Conservation (phyloP, 768 basidiomycete genomes). For the Pleurotus salmoneostramineus region DNA sequence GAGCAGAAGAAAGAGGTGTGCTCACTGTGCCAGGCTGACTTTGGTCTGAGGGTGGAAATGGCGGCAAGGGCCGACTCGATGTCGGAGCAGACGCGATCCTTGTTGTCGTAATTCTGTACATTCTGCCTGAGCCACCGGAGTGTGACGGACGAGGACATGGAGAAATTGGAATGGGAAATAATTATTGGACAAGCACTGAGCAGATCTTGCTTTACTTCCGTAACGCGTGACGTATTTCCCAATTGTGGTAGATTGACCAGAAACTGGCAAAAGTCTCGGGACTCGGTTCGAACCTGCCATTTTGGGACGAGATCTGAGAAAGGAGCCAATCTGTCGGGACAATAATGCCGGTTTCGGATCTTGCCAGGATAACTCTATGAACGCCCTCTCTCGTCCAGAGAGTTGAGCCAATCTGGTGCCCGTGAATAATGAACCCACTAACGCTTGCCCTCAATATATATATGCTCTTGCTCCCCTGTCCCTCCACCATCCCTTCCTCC, state of each 20-base stretch:
- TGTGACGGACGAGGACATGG: slow-evolving; percentile 29
- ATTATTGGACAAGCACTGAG: neutral
- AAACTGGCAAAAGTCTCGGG: slow-evolving; percentile 5
- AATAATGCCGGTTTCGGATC: slow-evolving; percentile 56
- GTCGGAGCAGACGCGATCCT: slow-evolving; percentile 59
- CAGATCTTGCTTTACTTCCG: neutral
- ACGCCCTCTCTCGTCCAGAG: slow-evolving; percentile 9
- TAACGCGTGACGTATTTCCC: neutral
- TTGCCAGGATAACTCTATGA: slow-evolving; percentile 23
- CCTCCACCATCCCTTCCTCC: slow-evolving; percentile 15
- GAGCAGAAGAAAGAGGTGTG: neutral
- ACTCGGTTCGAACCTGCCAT: slow-evolving; percentile 20
- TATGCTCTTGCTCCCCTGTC: slow-evolving; percentile 12
- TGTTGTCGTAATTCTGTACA: slow-evolving; percentile 48
- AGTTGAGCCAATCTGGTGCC: slow-evolving; percentile 16
- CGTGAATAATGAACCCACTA: slow-evolving; percentile 18
- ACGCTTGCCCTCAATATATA: slow-evolving; percentile 17
- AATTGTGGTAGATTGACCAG: slow-evolving; percentile 5
- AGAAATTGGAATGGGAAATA: neutral
- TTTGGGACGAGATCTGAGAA: slow-evolving; percentile 17
- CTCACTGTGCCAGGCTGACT: slow-evolving; percentile 78
- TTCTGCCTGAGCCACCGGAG: slow-evolving; percentile 69
- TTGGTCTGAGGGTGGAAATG: slow-evolving; percentile 61
- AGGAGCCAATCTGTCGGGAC: slow-evolving; percentile 48
- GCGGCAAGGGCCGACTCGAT: slow-evolving; percentile 54